phyloP scores from a whole-genome alignment of 2,329 filamentous ascomycete genomes.

The Penicillium sp. region DNA sequence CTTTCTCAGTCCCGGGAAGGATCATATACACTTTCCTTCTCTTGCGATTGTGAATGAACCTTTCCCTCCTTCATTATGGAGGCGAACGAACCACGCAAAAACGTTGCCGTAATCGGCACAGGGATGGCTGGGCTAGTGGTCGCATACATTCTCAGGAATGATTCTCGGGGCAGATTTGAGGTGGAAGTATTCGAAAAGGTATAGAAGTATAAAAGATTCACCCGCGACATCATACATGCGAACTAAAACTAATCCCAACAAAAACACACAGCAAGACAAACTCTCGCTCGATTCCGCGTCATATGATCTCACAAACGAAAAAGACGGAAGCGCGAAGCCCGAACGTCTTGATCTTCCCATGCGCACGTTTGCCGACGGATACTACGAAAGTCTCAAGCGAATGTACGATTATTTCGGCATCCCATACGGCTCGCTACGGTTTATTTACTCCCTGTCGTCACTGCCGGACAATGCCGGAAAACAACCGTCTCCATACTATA shows the following conservation, averaged over 20 bases:
- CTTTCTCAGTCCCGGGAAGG: background rate
- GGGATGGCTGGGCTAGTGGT: constrained; percentile 45
- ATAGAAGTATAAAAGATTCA: constrained; percentile 4
- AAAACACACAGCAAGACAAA: constrained; percentile 30
- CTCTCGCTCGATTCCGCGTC: constrained; percentile 43
- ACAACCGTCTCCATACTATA: constrained; percentile 36
- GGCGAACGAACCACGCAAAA: background rate
- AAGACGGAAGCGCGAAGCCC: constrained; percentile 13
- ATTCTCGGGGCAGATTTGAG: constrained; percentile 34
- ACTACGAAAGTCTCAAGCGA: constrained; percentile 48
- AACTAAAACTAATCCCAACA: constrained; percentile 3
- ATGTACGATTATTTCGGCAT: constrained; percentile 52
- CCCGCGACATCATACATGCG: background rate
- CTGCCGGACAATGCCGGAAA: constrained; percentile 8
- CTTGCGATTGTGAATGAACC: background rate
- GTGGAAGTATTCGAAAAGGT: constrained; percentile 43
- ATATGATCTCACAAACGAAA: constrained; percentile 25
- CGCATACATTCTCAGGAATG: constrained; percentile 39
- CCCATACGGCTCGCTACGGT: constrained; percentile 43
- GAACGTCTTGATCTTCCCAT: constrained; percentile 42
- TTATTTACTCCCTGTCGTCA: constrained; percentile 47
- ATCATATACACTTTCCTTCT: background rate
- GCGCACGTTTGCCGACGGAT: constrained; percentile 46
- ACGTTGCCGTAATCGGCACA: constrained; percentile 42
- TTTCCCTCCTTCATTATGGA: background rate